Base-by-base conservation (phyloP, 1,139 yeast species). In the Pichia sp. region DNA sequence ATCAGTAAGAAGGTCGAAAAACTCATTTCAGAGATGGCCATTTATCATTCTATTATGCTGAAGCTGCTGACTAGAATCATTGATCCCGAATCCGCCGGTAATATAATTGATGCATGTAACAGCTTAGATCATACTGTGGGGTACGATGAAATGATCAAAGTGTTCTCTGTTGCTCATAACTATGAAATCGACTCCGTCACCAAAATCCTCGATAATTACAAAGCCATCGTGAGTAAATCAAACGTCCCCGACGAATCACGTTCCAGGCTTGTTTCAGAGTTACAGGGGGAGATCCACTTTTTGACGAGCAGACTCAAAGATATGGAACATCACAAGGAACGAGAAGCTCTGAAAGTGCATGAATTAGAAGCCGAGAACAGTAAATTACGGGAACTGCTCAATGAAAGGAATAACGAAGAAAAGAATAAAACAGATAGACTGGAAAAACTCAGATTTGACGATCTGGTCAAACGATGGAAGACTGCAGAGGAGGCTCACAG, bases 401-500 rank as follows among this genome's bases (percentile, higher is more conserved):
- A 38, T 39, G 45, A 42, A 43, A 51, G 44, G 26, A 33, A 31
- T 1, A 46, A 33, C 38, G 41, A 38, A 2, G 33, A 40, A n/a
- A 16, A 8, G 3, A 33, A 43, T 33, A 47, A 44, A 28, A 71
- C 52, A 23, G 44, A 49, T 4, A 49, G 44, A 64, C 40, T 47
- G 46, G 35, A 43, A 33, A 42, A 42, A 29, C 72, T 80, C 41
- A 66, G 87, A 47, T 67, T 81, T 32, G 81, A 77, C 37, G 88
- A 80, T 51, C 58, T 84, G 38, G 75, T 77, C 39, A 75, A 69
- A 48, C 68, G 82, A 53, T 80, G 86, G 82, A 78, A 80, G 55
- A 69, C 80, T 2, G 90, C 84, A 54, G 66, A 88, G 51, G 94
- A 83, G 58, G 75, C 84, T 27, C 64, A 90, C 36, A 75, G 75